A percentile compares a stretch with the other conserved stretches of the same genome.
These are phyloP conservation scores for Sedum album DNA, from an alignment of 164 flowering plant genomes.

Conservation along the genomic window DNA sequence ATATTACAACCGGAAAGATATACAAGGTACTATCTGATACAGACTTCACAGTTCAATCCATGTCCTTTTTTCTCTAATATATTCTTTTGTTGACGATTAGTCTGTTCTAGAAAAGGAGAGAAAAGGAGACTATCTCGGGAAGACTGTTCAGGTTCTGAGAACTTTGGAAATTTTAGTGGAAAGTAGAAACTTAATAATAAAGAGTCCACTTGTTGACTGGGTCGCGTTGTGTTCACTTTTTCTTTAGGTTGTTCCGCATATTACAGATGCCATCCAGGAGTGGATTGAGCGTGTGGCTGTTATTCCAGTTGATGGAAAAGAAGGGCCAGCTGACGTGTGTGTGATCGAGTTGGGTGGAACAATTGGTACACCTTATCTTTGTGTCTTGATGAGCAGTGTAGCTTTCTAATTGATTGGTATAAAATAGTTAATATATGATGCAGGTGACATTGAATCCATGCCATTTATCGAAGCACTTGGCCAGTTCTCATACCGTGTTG, in stretches of 20 bases:
- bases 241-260: conserved; percentile 78
- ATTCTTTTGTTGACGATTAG: conserved; percentile 25
- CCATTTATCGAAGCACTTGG: conserved; percentile 90
- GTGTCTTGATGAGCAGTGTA: neutral
- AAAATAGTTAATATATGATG: conserved; percentile 13
- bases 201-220: neutral
- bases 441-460: conserved; percentile 97
- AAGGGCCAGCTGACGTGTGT: conserved; percentile 67
- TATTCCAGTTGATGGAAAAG: conserved; percentile 65
- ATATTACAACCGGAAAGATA: conserved; percentile 94
- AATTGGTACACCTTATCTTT: conserved; percentile 35
- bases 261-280: conserved; percentile 92
- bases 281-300: conserved; percentile 77
- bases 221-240: neutral
- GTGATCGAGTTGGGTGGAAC: conserved; percentile 75
- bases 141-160: conserved; percentile 78
- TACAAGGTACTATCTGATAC: conserved; percentile 40
- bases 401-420: neutral
- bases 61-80: neutral
- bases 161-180: neutral
- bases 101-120: conserved; percentile 86
- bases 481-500: conserved; percentile 88
- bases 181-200: neutral
- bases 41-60: too few species aligned
- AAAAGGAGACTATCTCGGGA: conserved; percentile 91